Percentiles rank a stretch among this genome's conserved stretches.
Conservation (phyloP, 2,329 filamentous ascomycete genomes). For the Bretziella fagacearum region DNA sequence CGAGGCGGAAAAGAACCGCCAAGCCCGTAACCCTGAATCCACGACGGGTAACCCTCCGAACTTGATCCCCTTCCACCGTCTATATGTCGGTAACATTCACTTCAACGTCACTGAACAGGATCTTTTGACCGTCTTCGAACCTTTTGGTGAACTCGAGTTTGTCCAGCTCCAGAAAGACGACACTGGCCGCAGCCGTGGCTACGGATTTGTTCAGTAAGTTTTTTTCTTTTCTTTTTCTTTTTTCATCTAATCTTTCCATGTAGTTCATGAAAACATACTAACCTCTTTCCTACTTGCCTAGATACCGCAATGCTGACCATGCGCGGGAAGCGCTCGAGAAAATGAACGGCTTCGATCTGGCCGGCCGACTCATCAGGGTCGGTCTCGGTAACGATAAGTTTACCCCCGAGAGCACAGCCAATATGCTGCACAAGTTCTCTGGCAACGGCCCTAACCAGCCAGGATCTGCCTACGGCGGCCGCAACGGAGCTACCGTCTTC, state of each 20-base stretch:
- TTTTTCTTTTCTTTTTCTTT: slow-evolving; percentile 18
- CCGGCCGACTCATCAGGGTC: slow-evolving; percentile 91
- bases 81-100: slow-evolving; percentile 98
- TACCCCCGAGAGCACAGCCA: slow-evolving; percentile 88
- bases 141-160: slow-evolving; percentile 94
- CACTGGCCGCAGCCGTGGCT: slow-evolving; percentile 73
- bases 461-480: slow-evolving; percentile 80
- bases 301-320: slow-evolving; percentile 76
- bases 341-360: slow-evolving; percentile 98
- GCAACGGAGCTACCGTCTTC: slow-evolving; percentile 51
- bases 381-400: slow-evolving; percentile 99
- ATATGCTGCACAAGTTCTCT: slow-evolving; percentile 80
- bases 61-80: slow-evolving; percentile 85
- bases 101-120: slow-evolving; percentile 98
- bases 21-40: slow-evolving; percentile 67
- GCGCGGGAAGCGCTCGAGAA: slow-evolving; percentile 92
- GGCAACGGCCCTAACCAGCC: slow-evolving; percentile 46
- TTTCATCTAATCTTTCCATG: not conserved
- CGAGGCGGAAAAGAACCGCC: slow-evolving; percentile 97
- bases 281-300: slow-evolving; percentile 24
- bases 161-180: slow-evolving; percentile 97
- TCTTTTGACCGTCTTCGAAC: slow-evolving; percentile 89
- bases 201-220: slow-evolving; percentile 95
- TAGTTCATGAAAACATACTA: slow-evolving; percentile 18
- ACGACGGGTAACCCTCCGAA: slow-evolving; percentile 46